Conservation (phyloP, 2,329 filamentous ascomycete genomes). For the Penicillium hesseltinei region DNA sequence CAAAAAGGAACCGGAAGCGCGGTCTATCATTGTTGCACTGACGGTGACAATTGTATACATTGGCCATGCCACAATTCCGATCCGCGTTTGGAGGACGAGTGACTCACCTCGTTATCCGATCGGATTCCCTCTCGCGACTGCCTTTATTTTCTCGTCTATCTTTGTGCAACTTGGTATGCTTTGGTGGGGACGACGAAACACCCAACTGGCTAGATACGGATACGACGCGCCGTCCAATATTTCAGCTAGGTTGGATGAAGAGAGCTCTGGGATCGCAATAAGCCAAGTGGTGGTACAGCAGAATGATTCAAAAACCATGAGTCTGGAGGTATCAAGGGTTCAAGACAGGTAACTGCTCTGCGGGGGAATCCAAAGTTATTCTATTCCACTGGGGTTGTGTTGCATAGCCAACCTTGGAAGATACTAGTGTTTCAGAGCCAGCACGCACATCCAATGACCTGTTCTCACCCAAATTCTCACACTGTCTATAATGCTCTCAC, state of each 20-base stretch:
- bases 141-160: conserved; percentile 11
- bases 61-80: conserved; percentile 22
- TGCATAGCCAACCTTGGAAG: too few relatives aligned
- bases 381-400: too few relatives aligned
- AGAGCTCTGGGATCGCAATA: too few relatives aligned
- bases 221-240: background rate
- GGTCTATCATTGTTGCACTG: conserved; percentile 18
- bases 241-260: background rate
- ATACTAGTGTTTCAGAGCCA: too few relatives aligned
- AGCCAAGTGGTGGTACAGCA: background rate
- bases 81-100: conserved; percentile 18
- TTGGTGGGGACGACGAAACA: conserved; percentile 6
- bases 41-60: conserved; percentile 22
- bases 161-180: conserved; percentile 8
- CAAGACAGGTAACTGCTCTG: too few relatives aligned
- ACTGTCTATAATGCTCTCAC: too few relatives aligned
- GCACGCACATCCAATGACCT: too few relatives aligned
- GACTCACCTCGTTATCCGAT: conserved; percentile 20
- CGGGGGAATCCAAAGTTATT: too few relatives aligned
- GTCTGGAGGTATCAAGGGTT: background rate
- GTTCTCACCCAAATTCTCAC: too few relatives aligned
- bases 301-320: background rate
- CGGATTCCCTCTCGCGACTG: conserved; percentile 20
- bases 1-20: conserved; percentile 17
- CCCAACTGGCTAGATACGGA: background rate